Percentiles rank a stretch among this genome's conserved stretches.
phyloP scores from a whole-genome alignment of 1,139 yeast genomes.

The Trichomonascaceae sp. region DNA sequence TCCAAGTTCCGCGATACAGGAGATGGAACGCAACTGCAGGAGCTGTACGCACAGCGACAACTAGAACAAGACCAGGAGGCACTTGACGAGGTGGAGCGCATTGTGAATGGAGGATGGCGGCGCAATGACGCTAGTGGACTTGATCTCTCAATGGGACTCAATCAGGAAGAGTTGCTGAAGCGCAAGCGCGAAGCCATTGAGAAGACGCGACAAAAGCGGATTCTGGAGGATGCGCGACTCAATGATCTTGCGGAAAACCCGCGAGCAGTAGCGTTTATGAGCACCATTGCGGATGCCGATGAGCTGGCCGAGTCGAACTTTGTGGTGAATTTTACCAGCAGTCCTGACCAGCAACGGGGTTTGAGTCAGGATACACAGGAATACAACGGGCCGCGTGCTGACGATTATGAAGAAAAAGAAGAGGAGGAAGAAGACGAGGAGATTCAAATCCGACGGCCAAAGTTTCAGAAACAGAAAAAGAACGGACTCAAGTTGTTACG shows the following conservation, averaged over 20 bases:
- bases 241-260: not conserved
- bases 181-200: not conserved
- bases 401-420: too few relatives aligned
- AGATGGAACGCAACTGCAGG: not conserved
- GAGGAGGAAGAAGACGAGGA: too few relatives aligned
- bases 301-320: too few relatives aligned
- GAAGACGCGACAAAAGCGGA: not conserved
- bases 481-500: too few relatives aligned
- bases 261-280: not conserved
- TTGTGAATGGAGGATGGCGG: not conserved
- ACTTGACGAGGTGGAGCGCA: not conserved
- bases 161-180: not conserved
- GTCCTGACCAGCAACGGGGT: too few relatives aligned
- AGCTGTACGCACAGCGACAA: not conserved
- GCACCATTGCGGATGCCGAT: not conserved
- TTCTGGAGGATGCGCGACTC: not conserved
- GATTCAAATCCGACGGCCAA: conserved; percentile 4
- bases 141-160: too few relatives aligned
- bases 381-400: too few relatives aligned
- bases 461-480: not conserved
- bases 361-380: too few relatives aligned
- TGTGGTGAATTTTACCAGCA: too few relatives aligned
- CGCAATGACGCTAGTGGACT: too few relatives aligned
- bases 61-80: not conserved
- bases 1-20: not conserved